These are phyloP conservation scores for Suillus subalutaceus DNA, from an alignment of 768 basidiomycete genomes.

Conservation along the genomic window DNA sequence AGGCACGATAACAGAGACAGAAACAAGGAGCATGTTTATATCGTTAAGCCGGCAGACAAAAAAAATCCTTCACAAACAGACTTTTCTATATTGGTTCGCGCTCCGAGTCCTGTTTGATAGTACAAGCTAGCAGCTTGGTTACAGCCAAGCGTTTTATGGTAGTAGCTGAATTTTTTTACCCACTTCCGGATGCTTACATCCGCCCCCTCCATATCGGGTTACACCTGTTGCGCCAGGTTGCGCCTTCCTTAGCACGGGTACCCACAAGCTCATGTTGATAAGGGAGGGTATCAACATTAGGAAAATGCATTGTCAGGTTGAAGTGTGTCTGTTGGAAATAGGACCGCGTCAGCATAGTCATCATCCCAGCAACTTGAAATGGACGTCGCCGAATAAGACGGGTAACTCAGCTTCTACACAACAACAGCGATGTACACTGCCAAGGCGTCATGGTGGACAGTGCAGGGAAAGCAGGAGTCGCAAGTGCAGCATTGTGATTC, in stretches of 20 bases:
- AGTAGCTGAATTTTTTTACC: conserved; percentile 34
- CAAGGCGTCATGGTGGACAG: conserved; percentile 70
- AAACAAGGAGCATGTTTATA: conserved; percentile 5
- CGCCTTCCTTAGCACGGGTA: conserved; percentile 21
- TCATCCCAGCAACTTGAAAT: too few species aligned
- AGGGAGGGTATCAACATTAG: conserved; percentile 14
- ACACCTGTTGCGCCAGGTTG: conserved; percentile 18
- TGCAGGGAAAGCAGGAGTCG: conserved; percentile 42
- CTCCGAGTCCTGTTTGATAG: background rate
- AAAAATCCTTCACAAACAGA: background rate
- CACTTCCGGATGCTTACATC: conserved; percentile 56
- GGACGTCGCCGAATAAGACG: conserved; percentile 20
- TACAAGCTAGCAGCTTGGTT: conserved; percentile 1
- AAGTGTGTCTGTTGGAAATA: background rate
- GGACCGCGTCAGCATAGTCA: background rate
- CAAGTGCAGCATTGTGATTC: conserved; percentile 62
- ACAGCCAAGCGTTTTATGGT: background rate
- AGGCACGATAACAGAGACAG: background rate
- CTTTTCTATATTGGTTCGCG: background rate
- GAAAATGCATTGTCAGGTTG: background rate
- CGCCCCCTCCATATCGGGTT: conserved; percentile 44
- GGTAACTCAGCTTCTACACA: conserved; percentile 61
- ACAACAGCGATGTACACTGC: conserved; percentile 72
- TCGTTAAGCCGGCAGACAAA: background rate
- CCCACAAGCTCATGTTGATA: conserved; percentile 57